phyloP scores from a whole-genome alignment of 2,329 filamentous ascomycete genomes.

The Fusarium continuum region DNA sequence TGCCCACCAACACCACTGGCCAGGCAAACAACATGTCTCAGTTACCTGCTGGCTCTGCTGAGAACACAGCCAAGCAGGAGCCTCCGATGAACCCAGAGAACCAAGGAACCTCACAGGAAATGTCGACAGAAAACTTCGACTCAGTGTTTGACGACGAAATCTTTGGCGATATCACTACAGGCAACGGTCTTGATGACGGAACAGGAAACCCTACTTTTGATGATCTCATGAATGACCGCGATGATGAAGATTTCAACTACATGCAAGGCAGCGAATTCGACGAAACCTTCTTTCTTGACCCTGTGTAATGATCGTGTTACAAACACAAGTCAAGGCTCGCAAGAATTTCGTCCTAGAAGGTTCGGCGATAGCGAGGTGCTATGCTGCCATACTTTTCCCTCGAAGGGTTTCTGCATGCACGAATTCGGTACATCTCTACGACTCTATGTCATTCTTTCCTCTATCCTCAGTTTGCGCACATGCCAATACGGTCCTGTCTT shows the following conservation, averaged over 20 bases:
- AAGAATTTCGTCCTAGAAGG: neutral
- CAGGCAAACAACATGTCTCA: slow-evolving; percentile 19
- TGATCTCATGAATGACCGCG: slow-evolving; percentile 57
- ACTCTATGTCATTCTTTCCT: neutral
- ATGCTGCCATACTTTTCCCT: neutral
- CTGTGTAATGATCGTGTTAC: slow-evolving; percentile 14
- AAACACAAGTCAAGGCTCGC: neutral
- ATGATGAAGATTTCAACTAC: slow-evolving; percentile 48
- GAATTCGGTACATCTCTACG: neutral
- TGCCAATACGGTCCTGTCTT: neutral
- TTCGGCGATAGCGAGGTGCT: neutral
- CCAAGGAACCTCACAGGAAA: slow-evolving; percentile 15
- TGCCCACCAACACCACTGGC: slow-evolving; percentile 40
- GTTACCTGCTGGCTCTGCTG: slow-evolving; percentile 16
- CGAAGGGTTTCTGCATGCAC: neutral
- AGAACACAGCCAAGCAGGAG: slow-evolving; percentile 23
- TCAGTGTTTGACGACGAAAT: slow-evolving; percentile 56
- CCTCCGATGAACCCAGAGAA: slow-evolving; percentile 1
- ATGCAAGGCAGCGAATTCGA: slow-evolving; percentile 60
- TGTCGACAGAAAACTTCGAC: slow-evolving; percentile 41
- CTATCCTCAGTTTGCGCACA: neutral
- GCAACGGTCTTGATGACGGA: slow-evolving; percentile 48
- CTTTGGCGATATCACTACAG: slow-evolving; percentile 50
- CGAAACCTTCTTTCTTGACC: slow-evolving; percentile 54
- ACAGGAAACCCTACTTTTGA: slow-evolving; percentile 57